Percentiles rank a stretch among this genome's conserved stretches.
These are phyloP conservation scores for Backusella liffmaniae DNA, from an alignment of 192 early-diverging fungal genomes.

Conservation along the genomic window DNA sequence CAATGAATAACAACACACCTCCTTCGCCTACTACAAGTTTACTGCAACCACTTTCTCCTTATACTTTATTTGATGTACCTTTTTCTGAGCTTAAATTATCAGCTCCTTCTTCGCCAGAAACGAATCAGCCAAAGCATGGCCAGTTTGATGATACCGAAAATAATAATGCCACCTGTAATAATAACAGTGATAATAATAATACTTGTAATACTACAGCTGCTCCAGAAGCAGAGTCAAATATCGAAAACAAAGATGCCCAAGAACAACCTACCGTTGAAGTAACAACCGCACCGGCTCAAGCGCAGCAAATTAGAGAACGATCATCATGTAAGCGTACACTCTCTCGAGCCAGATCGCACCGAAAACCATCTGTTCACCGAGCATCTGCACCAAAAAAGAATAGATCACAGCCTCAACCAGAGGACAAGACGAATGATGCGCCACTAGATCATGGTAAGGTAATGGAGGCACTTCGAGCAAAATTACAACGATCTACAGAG, in stretches of 20 bases:
- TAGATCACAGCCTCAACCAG: not conserved
- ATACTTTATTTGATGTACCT: slow-evolving; percentile 20
- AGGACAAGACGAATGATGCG: not conserved
- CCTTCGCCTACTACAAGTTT: slow-evolving; percentile 16
- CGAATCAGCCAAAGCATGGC: not conserved
- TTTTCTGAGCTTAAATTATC: slow-evolving; percentile 24
- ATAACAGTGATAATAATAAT: not conserved
- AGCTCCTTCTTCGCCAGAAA: slow-evolving; percentile 23
- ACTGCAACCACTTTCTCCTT: slow-evolving; percentile 19
- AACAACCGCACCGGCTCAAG: not conserved
- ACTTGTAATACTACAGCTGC: not conserved
- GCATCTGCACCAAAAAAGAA: slow-evolving; percentile 25
- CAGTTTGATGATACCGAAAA: no score
- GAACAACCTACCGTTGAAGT: not conserved
- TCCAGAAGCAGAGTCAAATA: not conserved
- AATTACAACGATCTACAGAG: slow-evolving; percentile 22
- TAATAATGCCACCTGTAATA: not conserved
- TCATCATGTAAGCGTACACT: slow-evolving; percentile 24
- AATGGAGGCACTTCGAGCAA: slow-evolving; percentile 35
- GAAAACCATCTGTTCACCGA: slow-evolving; percentile 6
- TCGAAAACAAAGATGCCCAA: not conserved
- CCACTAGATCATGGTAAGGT: slow-evolving; percentile 33
- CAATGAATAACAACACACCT: slow-evolving; percentile 2
- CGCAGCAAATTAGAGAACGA: not conserved
- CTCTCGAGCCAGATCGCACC: slow-evolving; percentile 21